phyloP scores from a whole-genome alignment of 129 eudicot species.

The Helichrysum umbraculigerum region DNA sequence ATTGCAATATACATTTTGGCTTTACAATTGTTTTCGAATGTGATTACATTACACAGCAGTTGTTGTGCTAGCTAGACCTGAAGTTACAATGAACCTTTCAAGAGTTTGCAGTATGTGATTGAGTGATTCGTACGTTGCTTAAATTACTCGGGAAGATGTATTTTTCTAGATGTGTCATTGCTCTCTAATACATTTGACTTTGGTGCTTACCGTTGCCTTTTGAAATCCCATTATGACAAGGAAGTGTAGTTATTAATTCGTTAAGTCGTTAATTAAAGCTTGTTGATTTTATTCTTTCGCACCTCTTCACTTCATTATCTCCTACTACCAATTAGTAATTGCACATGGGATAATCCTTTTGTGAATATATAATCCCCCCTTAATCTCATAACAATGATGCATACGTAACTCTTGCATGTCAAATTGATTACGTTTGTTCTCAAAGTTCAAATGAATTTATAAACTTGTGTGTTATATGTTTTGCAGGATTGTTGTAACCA shows the following conservation, averaged over 20 bases:
- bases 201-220: not conserved
- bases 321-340: not conserved
- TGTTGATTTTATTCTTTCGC: not conserved
- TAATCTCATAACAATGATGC: not conserved
- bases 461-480: conserved; percentile 7
- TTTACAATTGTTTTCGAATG: not conserved
- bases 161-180: not conserved
- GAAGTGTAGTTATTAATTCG: not conserved
- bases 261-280: not conserved
- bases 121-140: conserved; percentile 6
- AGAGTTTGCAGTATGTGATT: conserved; percentile 17
- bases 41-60: conserved; percentile 2
- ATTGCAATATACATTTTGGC: not conserved
- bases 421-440: not conserved
- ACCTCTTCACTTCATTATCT: not conserved
- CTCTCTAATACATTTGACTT: not conserved
- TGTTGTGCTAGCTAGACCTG: not conserved
- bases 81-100: not conserved
- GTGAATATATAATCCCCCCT: not conserved
- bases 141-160: not conserved
- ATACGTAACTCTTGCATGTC: not conserved
- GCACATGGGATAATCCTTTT: not conserved
- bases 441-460: not conserved
- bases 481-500: conserved; percentile 32
- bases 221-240: conserved; percentile 1